Percentiles rank a stretch among this genome's conserved stretches.
Evolutionary conservation across 768 basidiomycete species (phyloP).

Genomic region (Boletus reticulatus): DNA sequence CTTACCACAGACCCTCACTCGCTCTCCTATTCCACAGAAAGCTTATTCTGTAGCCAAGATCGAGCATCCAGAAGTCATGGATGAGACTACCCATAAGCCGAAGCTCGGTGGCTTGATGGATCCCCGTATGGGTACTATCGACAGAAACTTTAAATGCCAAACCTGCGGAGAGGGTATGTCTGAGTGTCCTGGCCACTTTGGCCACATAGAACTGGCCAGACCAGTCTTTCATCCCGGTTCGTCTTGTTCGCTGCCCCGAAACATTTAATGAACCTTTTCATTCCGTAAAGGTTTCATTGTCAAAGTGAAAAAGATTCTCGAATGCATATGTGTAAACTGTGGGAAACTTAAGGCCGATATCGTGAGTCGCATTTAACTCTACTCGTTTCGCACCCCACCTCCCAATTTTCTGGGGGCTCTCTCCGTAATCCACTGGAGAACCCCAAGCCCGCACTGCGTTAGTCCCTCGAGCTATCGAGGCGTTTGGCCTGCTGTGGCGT

Average conservation of each 20-base stretch:
- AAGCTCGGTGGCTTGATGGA: slow-evolving; percentile 97
- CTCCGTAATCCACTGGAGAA: slow-evolving; percentile 85
- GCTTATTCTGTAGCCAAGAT: slow-evolving; percentile 98
- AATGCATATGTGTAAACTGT: slow-evolving; percentile 98
- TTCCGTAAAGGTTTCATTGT: slow-evolving; percentile 76
- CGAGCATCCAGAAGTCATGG: slow-evolving; percentile 98
- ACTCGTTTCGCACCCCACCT: slow-evolving; percentile 91
- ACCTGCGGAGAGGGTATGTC: slow-evolving; percentile 99
- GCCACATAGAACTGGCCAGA: slow-evolving; percentile 94
- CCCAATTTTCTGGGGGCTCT: slow-evolving; percentile 99
- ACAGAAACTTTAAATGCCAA: slow-evolving; percentile 98
- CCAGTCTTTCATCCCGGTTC: slow-evolving; percentile 97
- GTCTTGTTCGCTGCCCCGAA: slow-evolving; percentile 27
- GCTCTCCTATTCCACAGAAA: slow-evolving; percentile 60
- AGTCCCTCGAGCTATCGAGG: slow-evolving; percentile 73
- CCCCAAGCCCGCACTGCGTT: slow-evolving; percentile 89
- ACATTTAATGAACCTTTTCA: neutral
- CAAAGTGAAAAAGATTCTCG: slow-evolving; percentile 99
- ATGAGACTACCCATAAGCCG: slow-evolving; percentile 86
- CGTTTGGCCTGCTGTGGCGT: slow-evolving; percentile 78
- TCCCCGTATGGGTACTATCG: slow-evolving; percentile 96
- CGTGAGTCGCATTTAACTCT: slow-evolving; percentile 85
- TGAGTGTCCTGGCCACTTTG: slow-evolving; percentile 99
- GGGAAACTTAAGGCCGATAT: slow-evolving; percentile 96
- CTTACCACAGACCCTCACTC: slow-evolving; percentile 5